These are phyloP conservation scores for Seiridium cupressi DNA, from an alignment of 2,329 filamentous ascomycete genomes.

Conservation along the genomic window DNA sequence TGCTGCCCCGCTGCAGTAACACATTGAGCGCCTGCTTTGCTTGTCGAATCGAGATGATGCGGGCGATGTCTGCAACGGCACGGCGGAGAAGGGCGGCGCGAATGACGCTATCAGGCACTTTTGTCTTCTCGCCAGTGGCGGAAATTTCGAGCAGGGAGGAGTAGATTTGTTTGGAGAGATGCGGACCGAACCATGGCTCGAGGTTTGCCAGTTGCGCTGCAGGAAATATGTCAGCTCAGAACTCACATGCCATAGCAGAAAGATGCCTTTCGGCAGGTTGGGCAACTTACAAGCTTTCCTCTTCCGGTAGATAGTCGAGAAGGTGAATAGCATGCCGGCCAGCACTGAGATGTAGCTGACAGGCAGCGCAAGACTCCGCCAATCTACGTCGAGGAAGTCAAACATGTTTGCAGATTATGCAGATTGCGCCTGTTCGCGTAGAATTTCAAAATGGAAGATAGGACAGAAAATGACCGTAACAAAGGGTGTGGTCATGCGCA, in stretches of 20 bases:
- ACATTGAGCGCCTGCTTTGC: constrained; percentile 85
- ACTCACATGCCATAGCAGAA: not conserved
- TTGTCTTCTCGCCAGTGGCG: constrained; percentile 63
- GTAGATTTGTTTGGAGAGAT: constrained; percentile 92
- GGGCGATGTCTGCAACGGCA: constrained; percentile 88
- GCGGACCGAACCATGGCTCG: constrained; percentile 89
- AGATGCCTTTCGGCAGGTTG: not conserved
- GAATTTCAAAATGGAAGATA: not conserved
- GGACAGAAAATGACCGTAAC: too few relatives aligned
- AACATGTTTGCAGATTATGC: constrained; percentile 38
- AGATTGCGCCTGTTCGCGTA: not conserved
- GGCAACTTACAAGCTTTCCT: constrained; percentile 72
- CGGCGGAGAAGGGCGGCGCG: constrained; percentile 86
- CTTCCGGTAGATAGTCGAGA: constrained; percentile 90
- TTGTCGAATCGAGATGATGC: constrained; percentile 83
- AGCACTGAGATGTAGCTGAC: constrained; percentile 88
- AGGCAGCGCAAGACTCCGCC: constrained; percentile 81
- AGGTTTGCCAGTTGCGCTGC: constrained; percentile 77
- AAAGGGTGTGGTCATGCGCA: not conserved
- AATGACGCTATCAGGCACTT: constrained; percentile 79
- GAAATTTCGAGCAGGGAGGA: constrained; percentile 83
- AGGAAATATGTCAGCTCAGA: constrained; percentile 16
- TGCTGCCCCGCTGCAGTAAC: constrained; percentile 83
- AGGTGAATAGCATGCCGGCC: constrained; percentile 83
- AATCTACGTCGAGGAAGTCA: constrained; percentile 55